Evolutionary conservation across 1,139 yeast species (phyloP).

Genomic region (Blastobotrys serpentis): DNA sequence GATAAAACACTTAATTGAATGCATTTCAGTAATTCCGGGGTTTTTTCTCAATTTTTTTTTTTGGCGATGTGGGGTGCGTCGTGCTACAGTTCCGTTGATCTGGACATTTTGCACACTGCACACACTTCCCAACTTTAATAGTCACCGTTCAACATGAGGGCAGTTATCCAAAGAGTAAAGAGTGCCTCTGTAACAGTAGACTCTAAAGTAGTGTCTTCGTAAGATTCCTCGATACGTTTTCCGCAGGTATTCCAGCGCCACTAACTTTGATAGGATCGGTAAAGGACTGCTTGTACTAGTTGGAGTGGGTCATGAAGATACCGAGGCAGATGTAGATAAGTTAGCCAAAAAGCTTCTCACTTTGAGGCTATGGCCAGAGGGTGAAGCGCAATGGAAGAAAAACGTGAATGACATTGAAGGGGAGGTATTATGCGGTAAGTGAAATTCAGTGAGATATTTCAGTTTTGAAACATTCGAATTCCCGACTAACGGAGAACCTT

Average conservation of each 20-base stretch:
- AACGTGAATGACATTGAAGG: slow-evolving; percentile 53
- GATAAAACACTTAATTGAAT: too few species aligned
- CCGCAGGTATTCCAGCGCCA: too few species aligned
- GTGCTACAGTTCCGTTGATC: background rate
- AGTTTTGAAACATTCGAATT: too few species aligned
- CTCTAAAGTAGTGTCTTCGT: slow-evolving; percentile 63
- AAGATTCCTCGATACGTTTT: too few species aligned
- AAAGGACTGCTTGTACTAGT: slow-evolving; percentile 78
- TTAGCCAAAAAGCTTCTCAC: slow-evolving; percentile 65
- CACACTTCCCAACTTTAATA: background rate
- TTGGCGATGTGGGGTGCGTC: too few species aligned
- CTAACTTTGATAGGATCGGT: slow-evolving; percentile 47
- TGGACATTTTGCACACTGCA: background rate
- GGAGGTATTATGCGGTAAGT: slow-evolving; percentile 51
- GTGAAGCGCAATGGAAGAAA: slow-evolving; percentile 58
- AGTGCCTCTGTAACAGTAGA: slow-evolving; percentile 86
- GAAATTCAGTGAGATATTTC: background rate
- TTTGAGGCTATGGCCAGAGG: slow-evolving; percentile 72
- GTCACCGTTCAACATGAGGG: slow-evolving; percentile 60
- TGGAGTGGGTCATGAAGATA: slow-evolving; percentile 78
- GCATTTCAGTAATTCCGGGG: too few species aligned
- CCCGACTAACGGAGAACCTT: too few species aligned
- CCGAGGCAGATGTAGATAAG: slow-evolving; percentile 65
- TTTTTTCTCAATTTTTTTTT: too few species aligned
- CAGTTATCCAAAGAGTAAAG: slow-evolving; percentile 84